Evolutionary conservation across 202 grass and related monocot genomes (phyloP).

Genomic region (Dendrocalamus latiflorus): DNA sequence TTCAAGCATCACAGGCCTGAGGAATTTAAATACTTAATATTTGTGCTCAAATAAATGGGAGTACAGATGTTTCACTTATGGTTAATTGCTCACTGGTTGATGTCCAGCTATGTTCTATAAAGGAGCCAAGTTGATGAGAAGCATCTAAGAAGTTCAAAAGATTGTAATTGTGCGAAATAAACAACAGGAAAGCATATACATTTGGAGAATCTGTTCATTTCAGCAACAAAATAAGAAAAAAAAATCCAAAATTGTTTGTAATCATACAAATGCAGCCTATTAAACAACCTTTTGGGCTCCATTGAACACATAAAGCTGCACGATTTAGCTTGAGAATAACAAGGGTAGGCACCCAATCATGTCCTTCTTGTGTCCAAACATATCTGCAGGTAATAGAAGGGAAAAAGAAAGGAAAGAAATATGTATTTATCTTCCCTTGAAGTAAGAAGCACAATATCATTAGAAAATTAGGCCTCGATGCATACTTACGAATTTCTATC

Average conservation of each 20-base stretch:
- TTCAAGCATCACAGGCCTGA: background rate
- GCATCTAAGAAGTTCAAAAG: background rate
- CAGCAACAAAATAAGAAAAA: background rate
- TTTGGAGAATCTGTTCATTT: slow-evolving; percentile 13
- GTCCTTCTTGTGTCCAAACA: too few relatives aligned
- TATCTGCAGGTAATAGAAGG: too few relatives aligned
- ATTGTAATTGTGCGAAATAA: background rate
- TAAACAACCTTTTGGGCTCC: slow-evolving; percentile 87
- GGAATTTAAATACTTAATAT: background rate
- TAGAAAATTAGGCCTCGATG: too few relatives aligned
- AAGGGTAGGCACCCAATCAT: too few relatives aligned
- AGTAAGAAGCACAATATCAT: too few relatives aligned
- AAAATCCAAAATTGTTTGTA: background rate
- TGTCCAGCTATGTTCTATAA: background rate
- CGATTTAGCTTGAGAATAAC: slow-evolving; percentile 98
- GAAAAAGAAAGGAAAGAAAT: too few relatives aligned
- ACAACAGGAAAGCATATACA: background rate
- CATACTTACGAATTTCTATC: too few relatives aligned
- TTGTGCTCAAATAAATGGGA: background rate
- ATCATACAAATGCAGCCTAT: slow-evolving; percentile 4
- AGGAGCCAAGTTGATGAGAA: background rate
- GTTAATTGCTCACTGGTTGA: background rate
- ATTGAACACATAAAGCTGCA: slow-evolving; percentile 92
- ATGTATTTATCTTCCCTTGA: too few relatives aligned
- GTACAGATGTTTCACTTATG: background rate